A percentile compares a stretch with the other conserved stretches of the same genome.
These are phyloP conservation scores for Candida mesenterica DNA, from an alignment of 1,139 yeast genomes.

Conservation along the genomic window DNA sequence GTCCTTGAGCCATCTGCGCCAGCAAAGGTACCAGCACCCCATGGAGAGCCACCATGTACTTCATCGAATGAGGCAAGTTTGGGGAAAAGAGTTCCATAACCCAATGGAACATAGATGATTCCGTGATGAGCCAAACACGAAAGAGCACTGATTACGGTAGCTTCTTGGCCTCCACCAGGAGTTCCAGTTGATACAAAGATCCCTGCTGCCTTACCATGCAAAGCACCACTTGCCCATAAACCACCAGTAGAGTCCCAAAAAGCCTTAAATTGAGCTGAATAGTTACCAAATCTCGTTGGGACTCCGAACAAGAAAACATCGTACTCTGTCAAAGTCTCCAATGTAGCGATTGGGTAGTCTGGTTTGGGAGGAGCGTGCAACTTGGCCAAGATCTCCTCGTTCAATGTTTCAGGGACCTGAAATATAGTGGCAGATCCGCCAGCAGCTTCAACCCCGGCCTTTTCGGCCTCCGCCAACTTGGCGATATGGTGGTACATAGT, in stretches of 20 bases:
- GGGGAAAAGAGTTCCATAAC: conserved; percentile 30
- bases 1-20: conserved; percentile 38
- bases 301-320: conserved; percentile 40
- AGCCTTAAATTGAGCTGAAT: conserved; percentile 39
- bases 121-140: conserved; percentile 39
- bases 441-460: conserved; percentile 37
- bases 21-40: conserved; percentile 44
- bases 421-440: conserved; percentile 39
- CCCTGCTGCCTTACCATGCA: conserved; percentile 39
- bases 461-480: conserved; percentile 33
- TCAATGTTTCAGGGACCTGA: conserved; percentile 38
- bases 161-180: conserved; percentile 42
- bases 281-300: conserved; percentile 40
- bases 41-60: conserved; percentile 41
- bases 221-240: conserved; percentile 37
- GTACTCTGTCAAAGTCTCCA: conserved; percentile 31
- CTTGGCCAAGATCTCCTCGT: conserved; percentile 26
- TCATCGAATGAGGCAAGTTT: conserved; percentile 29
- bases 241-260: conserved; percentile 42
- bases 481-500: conserved; percentile 38
- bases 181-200: conserved; percentile 37
- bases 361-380: conserved; percentile 36
- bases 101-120: conserved; percentile 37
- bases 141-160: conserved; percentile 33
- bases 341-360: conserved; percentile 32